Conservation (phyloP, 208 protist species). For the Wallacemonas sp. region DNA sequence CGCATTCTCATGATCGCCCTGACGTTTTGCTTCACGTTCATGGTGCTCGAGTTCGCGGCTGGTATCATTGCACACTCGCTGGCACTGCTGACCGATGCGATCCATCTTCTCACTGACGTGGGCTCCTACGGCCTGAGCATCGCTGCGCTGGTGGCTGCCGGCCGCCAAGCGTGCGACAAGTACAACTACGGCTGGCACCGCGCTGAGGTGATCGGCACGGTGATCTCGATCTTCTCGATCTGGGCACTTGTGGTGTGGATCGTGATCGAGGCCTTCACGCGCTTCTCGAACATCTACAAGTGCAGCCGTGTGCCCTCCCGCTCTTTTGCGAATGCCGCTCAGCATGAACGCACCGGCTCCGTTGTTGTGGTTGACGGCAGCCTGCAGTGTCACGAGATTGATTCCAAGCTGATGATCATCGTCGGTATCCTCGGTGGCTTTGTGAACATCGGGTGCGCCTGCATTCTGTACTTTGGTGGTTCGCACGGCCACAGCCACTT, state of each 20-base stretch:
- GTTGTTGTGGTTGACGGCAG: not conserved
- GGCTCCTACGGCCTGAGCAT: slow-evolving; percentile 85
- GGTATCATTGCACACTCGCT: slow-evolving; percentile 86
- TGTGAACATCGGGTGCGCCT: slow-evolving; percentile 85
- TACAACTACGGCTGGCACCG: slow-evolving; percentile 91
- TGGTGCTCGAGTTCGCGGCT: slow-evolving; percentile 80
- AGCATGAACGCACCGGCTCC: not conserved
- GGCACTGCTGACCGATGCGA: slow-evolving; percentile 90
- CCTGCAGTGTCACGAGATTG: slow-evolving; percentile 47
- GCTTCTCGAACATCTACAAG: slow-evolving; percentile 58
- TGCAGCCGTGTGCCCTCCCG: slow-evolving; percentile 55
- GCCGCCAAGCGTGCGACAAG: slow-evolving; percentile 57
- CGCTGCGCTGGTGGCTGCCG: slow-evolving; percentile 70
- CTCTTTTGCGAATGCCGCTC: slow-evolving; percentile 4
- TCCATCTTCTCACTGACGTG: slow-evolving; percentile 90
- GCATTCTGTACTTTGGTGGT: slow-evolving; percentile 84
- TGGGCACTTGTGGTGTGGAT: slow-evolving; percentile 87
- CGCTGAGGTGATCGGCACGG: slow-evolving; percentile 90
- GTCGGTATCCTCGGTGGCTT: slow-evolving; percentile 82
- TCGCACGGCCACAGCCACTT: slow-evolving; percentile 80
- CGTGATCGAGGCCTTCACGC: slow-evolving; percentile 69
- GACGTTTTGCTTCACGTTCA: slow-evolving; percentile 82
- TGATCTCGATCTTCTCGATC: slow-evolving; percentile 89
- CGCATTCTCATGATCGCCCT: slow-evolving; percentile 61
- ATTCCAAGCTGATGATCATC: slow-evolving; percentile 76